Base-by-base conservation (phyloP, 2,329 filamentous ascomycete genomes). In the Microsporum ferrugineum region DNA sequence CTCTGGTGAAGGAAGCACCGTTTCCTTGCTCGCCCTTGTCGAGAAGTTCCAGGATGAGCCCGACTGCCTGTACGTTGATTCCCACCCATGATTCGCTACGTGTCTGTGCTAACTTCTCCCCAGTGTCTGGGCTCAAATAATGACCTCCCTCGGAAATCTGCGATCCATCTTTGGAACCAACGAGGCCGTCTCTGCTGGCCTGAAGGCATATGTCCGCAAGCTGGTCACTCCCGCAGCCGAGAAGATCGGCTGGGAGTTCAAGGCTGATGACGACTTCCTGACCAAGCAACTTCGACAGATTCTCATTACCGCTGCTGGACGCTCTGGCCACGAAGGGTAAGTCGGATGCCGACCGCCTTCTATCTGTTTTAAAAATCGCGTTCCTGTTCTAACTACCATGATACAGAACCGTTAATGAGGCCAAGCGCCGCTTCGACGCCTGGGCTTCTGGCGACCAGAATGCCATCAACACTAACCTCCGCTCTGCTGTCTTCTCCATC, bases 101-200 rank as follows among this genome's bases (percentile, higher is more conserved):
- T 27, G n/a, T 2, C 39, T n/a, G 61, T 56, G 60, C 63, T 71
- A 60, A 73, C 62, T 57, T 34, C 27, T 29, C 47, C 17, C 57
- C 59, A 81, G 79, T 57, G 92, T 97, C 3, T 95, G 94, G 88
- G 85, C 84, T 61, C 89, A 95, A 71, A 85, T 96, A 36, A 79
- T 95, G 5, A 85, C 87, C 65, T 88, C 88, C 2, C 77, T 97
- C 31, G 82, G 78, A 60, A 86, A 85, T 60, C 82, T 96, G 63
- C 89, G 90, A 72, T 88, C 87, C n/a, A 84, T 95, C 59, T 97
- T 97, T 70, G 82, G 86, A 27, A 86, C 88, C 55, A 88, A 94
- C 65, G 82, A 87, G 60, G 77, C 82, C 58, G 83, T 94, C 64
- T 84, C 86, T 68, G 80, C 82, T 58, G 89, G 85, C 0, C 77